Base-by-base conservation (phyloP, 2,329 filamentous ascomycete species). In the Epichloe baconii region DNA sequence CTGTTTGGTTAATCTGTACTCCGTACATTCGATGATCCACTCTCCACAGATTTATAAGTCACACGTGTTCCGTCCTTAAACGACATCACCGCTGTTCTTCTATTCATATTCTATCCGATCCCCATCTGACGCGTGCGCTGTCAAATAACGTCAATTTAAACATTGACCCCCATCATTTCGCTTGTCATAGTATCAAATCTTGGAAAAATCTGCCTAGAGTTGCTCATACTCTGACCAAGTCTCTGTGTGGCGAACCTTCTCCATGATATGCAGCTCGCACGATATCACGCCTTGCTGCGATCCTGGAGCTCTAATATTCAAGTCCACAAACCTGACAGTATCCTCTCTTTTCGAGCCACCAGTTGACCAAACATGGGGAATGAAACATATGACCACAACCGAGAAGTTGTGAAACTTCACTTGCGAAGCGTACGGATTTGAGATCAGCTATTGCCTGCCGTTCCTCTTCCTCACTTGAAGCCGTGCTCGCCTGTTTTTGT, bases 381-480 rank as follows among this genome's bases (percentile, higher is more conserved):
- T 44, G 48, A n/a, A 49, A 49, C 5, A 49, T 19, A 40, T 49
- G 48, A 36, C 19, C 41, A 21, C 48, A 49, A 17, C 2, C 41
- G n/a, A 36, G 26, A 10, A 49, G 48, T 36, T 49, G 26, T 21
- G 48, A 44, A 5, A 49, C 34, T 14, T 44, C 48, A 35, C 48
- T 26, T 11, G 31, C 26, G 21, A 37, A 49, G 14, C 31, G 37
- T n/a, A 49, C 34, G 15, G 17, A n/a, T n/a, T n/a, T 2, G 34
- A 49, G 34, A 11, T n/a, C n/a, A 44, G 21, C 41, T 12, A 34
- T 38, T 7, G 48, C 48, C 14, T 17, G 15, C 5, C 17, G 40
- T 10, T 49, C 48, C 23, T 44, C 31, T 14, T 44, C 41, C 11
- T 35, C 11, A 36, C 14, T 10, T 14, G 2, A 35, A 12, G 19